phyloP scores from a whole-genome alignment of 2,329 filamentous ascomycete genomes.

The Trichoderma guizhouense region DNA sequence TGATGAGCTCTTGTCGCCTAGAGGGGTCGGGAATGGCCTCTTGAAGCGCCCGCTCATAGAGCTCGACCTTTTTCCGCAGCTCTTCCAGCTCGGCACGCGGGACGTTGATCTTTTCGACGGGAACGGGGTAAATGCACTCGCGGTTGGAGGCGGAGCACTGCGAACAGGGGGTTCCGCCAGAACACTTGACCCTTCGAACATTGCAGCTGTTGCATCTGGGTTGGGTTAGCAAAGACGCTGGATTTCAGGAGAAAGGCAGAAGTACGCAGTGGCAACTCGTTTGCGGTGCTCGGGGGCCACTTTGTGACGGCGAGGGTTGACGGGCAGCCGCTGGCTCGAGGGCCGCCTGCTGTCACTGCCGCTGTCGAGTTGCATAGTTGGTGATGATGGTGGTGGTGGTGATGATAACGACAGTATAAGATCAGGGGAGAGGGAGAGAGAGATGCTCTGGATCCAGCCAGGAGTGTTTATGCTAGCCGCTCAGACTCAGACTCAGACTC shows the following conservation, averaged over 20 bases:
- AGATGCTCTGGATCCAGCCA: background rate
- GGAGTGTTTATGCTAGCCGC: background rate
- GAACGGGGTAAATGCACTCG: conserved; percentile 47
- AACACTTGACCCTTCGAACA: conserved; percentile 50
- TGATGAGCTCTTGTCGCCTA: conserved; percentile 34
- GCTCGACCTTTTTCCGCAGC: conserved; percentile 37
- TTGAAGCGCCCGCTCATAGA: conserved; percentile 40
- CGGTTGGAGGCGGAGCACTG: conserved; percentile 43
- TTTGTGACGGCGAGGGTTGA: conserved; percentile 49
- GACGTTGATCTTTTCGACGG: conserved; percentile 43
- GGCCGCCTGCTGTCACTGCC: conserved; percentile 24
- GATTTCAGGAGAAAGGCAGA: background rate
- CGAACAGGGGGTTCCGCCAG: conserved; percentile 46
- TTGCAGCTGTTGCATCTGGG: conserved; percentile 52
- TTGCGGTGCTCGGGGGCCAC: conserved; percentile 46
- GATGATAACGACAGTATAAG: background rate
- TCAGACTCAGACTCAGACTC: background rate
- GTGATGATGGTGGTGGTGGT: conserved; percentile 15
- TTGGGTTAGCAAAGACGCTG: background rate
- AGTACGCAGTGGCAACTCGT: conserved; percentile 47
- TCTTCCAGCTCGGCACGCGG: conserved; percentile 41
- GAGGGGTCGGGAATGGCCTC: conserved; percentile 36
- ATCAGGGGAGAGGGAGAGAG: background rate
- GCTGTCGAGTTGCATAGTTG: conserved; percentile 28
- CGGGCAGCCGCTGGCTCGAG: conserved; percentile 40